A percentile compares a stretch with the other conserved stretches of the same genome.
phyloP scores from a whole-genome alignment of 2,329 filamentous ascomycete species.

The Exophiala sp. region DNA sequence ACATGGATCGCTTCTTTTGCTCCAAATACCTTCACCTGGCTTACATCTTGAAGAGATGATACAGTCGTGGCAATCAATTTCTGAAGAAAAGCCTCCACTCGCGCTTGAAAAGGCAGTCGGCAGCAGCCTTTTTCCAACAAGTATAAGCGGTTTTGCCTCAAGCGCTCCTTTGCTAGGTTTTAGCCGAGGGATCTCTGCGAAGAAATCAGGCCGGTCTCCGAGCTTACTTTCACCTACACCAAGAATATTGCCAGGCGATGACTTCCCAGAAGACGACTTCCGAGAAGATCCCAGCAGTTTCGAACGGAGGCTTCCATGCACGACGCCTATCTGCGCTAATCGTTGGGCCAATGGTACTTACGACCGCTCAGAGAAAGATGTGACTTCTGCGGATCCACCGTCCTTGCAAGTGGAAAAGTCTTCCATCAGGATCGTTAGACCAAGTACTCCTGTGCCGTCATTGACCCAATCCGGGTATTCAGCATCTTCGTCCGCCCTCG shows the following conservation, averaged over 20 bases:
- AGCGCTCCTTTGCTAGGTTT: conserved; percentile 6
- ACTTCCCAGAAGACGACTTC: not conserved
- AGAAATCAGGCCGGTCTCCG: conserved; percentile 2
- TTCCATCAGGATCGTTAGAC: not conserved
- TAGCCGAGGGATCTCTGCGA: conserved; percentile 7
- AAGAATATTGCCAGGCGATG: not conserved
- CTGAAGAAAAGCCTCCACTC: not conserved
- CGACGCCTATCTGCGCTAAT: not conserved
- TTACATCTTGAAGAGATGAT: conserved; percentile 18
- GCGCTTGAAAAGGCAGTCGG: not conserved
- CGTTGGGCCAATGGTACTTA: not conserved
- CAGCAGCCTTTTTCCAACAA: not conserved
- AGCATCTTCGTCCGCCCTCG: not conserved
- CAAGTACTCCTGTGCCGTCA: conserved; percentile 19
- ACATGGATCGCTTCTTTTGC: conserved; percentile 12
- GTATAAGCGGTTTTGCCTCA: conserved; percentile 1
- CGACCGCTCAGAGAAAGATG: not conserved
- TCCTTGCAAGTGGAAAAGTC: conserved; percentile 6
- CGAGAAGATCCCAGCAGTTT: conserved; percentile 4
- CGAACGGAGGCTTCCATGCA: conserved; percentile 14
- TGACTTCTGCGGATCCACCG: not conserved
- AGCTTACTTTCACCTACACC: conserved; percentile 17
- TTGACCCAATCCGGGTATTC: conserved; percentile 16
- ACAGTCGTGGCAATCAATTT: conserved; percentile 5
- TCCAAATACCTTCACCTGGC: conserved; percentile 16